A percentile compares a stretch with the other conserved stretches of the same genome.
phyloP scores from a whole-genome alignment of 306 rosid genomes.

The Glycine soja region DNA sequence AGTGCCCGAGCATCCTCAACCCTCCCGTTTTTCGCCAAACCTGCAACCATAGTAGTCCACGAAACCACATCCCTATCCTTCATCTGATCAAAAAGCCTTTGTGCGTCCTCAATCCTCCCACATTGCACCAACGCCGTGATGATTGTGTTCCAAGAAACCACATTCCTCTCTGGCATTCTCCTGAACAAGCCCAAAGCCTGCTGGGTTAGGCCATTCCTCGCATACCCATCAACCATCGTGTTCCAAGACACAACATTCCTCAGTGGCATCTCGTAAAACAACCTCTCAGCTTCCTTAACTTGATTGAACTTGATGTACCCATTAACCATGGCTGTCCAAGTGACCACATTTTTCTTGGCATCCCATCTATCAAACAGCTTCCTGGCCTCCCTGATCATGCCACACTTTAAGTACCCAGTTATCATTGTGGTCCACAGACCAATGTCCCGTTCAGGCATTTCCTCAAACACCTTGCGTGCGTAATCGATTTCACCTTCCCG shows the following conservation, averaged over 20 bases:
- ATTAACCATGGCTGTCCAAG: conserved; percentile 52
- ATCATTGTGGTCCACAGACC: conserved; percentile 61
- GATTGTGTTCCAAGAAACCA: conserved; percentile 56
- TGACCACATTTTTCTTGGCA: conserved; percentile 50
- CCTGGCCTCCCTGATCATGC: conserved; percentile 61
- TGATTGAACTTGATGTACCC: conserved; percentile 51
- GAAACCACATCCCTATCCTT: conserved; percentile 57
- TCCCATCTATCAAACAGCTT: conserved; percentile 54
- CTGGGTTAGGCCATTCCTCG: conserved; percentile 45
- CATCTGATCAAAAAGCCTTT: conserved; percentile 48
- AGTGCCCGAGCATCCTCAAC: conserved; percentile 54
- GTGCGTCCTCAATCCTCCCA: conserved; percentile 55
- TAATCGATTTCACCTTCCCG: conserved; percentile 45
- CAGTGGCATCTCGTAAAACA: conserved; percentile 54
- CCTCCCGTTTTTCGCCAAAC: conserved; percentile 52
- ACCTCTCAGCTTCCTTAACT: conserved; percentile 55
- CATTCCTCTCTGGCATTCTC: conserved; percentile 57
- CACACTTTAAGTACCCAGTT: conserved; percentile 53
- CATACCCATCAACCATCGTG: conserved; percentile 61
- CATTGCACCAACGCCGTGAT: conserved; percentile 52
- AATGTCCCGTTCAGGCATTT: conserved; percentile 50
- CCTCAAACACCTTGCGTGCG: conserved; percentile 57
- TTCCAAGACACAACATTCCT: conserved; percentile 59
- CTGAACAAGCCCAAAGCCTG: conserved; percentile 54
- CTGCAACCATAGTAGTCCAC: conserved; percentile 58